Evolutionary conservation across 73 alveolate species (phyloP).

Genomic region (Blepharisma japonicum): DNA sequence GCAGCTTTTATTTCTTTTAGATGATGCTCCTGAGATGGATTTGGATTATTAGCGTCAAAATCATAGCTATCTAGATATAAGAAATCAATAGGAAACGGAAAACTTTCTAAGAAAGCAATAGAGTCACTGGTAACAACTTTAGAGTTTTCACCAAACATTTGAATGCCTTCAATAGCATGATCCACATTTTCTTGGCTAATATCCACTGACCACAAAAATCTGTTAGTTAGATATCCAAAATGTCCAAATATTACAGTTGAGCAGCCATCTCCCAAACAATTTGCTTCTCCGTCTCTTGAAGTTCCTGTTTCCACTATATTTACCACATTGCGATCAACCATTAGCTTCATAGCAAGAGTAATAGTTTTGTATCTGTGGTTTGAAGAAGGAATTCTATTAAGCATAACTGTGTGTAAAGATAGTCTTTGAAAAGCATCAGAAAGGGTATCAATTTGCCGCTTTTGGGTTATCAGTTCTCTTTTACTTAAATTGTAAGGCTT

Average conservation of each 20-base stretch:
- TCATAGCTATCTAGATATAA: background rate
- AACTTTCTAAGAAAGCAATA: background rate
- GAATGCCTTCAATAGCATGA: background rate
- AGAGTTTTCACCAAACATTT: background rate
- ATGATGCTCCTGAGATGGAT: constrained; percentile 12
- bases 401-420: too few relatives aligned
- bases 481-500: too few relatives aligned
- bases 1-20: background rate
- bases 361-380: background rate
- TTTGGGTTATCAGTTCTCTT: too few relatives aligned
- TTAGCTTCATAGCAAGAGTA: background rate
- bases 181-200: background rate
- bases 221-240: background rate
- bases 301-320: background rate
- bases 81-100: background rate
- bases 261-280: background rate
- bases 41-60: background rate
- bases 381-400: background rate
- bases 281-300: background rate
- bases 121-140: background rate
- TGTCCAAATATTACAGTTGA: constrained; percentile 3
- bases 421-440: too few relatives aligned
- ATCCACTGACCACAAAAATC: background rate
- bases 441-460: too few relatives aligned
- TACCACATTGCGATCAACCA: background rate